Percentiles rank a stretch among this genome's conserved stretches.
These are phyloP conservation scores for Seminavis robusta DNA, from an alignment of 108 stramenopile species.

Conservation along the genomic window DNA sequence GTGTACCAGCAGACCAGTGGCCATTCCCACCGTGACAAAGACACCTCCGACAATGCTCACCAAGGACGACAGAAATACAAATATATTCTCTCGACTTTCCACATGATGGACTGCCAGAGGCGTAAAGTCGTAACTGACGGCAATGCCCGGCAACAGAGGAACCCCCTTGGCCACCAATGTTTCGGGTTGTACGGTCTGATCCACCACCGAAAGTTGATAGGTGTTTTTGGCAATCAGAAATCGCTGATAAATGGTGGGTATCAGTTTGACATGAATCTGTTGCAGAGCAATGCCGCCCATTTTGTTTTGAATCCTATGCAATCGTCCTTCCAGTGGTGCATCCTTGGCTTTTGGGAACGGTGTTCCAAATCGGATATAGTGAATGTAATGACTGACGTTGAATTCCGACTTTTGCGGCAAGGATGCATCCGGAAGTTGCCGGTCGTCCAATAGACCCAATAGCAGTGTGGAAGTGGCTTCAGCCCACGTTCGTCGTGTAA, in stretches of 20 bases:
- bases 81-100: constrained; percentile 63
- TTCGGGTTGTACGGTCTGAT: constrained; percentile 70
- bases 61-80: constrained; percentile 73
- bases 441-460: neutral
- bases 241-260: constrained; percentile 61
- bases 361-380: constrained; percentile 68
- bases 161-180: constrained; percentile 53
- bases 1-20: constrained; percentile 68
- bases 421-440: neutral
- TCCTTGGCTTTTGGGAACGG: constrained; percentile 41
- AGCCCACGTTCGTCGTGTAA: constrained; percentile 31
- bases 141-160: constrained; percentile 59
- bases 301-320: constrained; percentile 61
- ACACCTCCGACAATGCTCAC: constrained; percentile 82
- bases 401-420: constrained; percentile 19
- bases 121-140: constrained; percentile 73
- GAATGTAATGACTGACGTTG: constrained; percentile 70
- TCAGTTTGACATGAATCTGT: constrained; percentile 60
- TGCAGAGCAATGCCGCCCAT: constrained; percentile 64
- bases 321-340: constrained; percentile 51
- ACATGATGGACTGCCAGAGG: constrained; percentile 73
- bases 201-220: constrained; percentile 59
- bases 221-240: constrained; percentile 24
- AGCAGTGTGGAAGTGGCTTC: constrained; percentile 7
- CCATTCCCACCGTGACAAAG: constrained; percentile 81